Evolutionary conservation across 257 asterid species (phyloP), one percentile per base, ranked within the genome.

Genomic region (Agastache rugosa): DNA sequence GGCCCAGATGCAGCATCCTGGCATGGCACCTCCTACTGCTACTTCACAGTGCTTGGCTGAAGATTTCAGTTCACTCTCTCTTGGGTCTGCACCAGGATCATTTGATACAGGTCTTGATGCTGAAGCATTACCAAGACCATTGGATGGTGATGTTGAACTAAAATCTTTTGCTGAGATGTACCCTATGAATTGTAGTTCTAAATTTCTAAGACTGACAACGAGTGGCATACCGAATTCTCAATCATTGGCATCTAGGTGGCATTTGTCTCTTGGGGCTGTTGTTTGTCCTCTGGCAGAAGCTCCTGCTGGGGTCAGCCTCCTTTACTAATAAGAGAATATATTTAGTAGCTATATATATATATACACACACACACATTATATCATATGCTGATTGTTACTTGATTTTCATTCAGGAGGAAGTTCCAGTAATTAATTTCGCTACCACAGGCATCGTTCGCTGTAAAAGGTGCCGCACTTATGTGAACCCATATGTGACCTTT

Each of bases 231-330:
- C 93, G 56, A 83, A 73, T 78, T 84, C 90, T 58, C 90, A 80
- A 53, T 83, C 89, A 35, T 76, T 90, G 83, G 85, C 86, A 56
- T 87, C 90, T 9, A 84, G 91, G 82, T 87, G 93, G 96, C 86
- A 90, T 71, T 79, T 90, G 82, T 84, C 90, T 64, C 89, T 90
- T 70, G 96, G 93, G 81, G 93, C 89, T 4, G 82, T 87, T 78
- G 88, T 90, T 51, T 90, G 91, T 77, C 93, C 96, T 80, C 85
- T 87, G 63, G 91, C 90, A 11, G 87, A 89, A 84, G 75, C 83
- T 70, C 87, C 90, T 50, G 73, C 63, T 73, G 97, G 89, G 92
- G 93, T 91, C 70, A 76, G 96, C 77, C 65, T 81, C 75, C 53
- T 15, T 41, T 68, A 69, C 45, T 20, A 39, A 65, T 31, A 20